Conservation (phyloP, 140 eudicot species). For the Flaveria floridana region DNA sequence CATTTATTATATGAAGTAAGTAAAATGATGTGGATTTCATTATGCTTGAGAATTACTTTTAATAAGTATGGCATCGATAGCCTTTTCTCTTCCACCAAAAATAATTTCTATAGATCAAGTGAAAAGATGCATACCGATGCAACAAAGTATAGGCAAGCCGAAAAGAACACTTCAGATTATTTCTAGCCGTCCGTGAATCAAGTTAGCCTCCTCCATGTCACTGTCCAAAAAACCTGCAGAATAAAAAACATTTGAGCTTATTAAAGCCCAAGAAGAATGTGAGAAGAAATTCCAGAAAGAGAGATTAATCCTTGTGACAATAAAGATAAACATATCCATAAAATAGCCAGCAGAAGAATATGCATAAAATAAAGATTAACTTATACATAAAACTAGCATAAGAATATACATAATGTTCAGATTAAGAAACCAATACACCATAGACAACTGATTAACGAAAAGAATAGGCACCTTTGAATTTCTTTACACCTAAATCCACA, state of each 20-base stretch:
- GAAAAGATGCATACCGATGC: slow-evolving; percentile 9
- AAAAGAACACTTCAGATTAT: not conserved
- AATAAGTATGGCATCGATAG: too few relatives aligned
- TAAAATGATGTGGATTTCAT: too few relatives aligned
- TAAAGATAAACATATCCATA: not conserved
- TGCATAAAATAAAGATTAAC: not conserved
- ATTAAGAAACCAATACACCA: not conserved
- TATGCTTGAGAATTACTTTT: too few relatives aligned
- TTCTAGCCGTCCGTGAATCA: not conserved
- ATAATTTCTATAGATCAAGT: slow-evolving; percentile 2
- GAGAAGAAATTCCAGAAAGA: slow-evolving; percentile 3
- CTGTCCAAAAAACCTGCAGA: slow-evolving; percentile 16
- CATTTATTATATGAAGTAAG: too few relatives aligned
- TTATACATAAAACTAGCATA: not conserved
- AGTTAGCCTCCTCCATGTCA: slow-evolving; percentile 1
- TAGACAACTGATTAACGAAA: not conserved
- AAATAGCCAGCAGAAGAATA: not conserved
- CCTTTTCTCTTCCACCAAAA: not conserved
- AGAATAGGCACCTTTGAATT: not conserved
- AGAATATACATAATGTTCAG: not conserved
- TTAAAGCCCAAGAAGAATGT: slow-evolving; percentile 9
- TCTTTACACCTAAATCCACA: not conserved
- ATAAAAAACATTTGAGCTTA: not conserved
- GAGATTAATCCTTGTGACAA: not conserved
- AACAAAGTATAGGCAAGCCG: not conserved